Conservation (phyloP, 2,329 filamentous ascomycete species). For the Podosphaera aphanis region DNA sequence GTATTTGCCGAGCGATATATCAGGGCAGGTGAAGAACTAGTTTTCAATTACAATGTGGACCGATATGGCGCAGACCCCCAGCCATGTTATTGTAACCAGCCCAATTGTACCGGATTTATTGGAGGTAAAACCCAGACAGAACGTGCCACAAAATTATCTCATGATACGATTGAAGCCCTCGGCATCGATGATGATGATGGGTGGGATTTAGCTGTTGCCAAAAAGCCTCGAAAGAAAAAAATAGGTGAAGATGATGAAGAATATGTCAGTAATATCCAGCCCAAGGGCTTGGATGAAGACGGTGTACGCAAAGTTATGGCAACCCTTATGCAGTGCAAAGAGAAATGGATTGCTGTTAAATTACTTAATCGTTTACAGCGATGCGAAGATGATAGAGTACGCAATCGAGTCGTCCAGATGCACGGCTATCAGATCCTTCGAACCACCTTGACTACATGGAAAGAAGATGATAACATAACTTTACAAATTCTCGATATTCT, state of each 20-base stretch:
- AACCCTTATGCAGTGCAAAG: constrained; percentile 87
- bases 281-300: constrained; percentile 54
- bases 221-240: constrained; percentile 84
- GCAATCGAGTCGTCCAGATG: constrained; percentile 78
- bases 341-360: constrained; percentile 98
- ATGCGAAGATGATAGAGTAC: constrained; percentile 66
- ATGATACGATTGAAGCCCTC: constrained; percentile 77
- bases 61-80: constrained; percentile 92
- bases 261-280: constrained; percentile 74
- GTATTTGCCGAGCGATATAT: constrained; percentile 82
- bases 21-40: constrained; percentile 73
- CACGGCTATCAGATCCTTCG: constrained; percentile 93
- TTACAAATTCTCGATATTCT: constrained; percentile 78
- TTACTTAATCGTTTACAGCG: constrained; percentile 70
- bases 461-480: constrained; percentile 74
- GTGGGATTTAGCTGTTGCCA: constrained; percentile 77
- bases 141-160: constrained; percentile 72
- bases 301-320: constrained; percentile 91
- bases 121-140: constrained; percentile 96
- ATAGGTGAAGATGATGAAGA: constrained; percentile 78
- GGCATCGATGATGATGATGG: constrained; percentile 82
- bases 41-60: constrained; percentile 99
- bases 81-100: constrained; percentile 85
- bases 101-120: constrained; percentile 88
- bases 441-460: constrained; percentile 62